A percentile compares a stretch with the other conserved stretches of the same genome.
phyloP scores from a whole-genome alignment of 176 grass and related monocot species.

The Bonia amplexicaulis region DNA sequence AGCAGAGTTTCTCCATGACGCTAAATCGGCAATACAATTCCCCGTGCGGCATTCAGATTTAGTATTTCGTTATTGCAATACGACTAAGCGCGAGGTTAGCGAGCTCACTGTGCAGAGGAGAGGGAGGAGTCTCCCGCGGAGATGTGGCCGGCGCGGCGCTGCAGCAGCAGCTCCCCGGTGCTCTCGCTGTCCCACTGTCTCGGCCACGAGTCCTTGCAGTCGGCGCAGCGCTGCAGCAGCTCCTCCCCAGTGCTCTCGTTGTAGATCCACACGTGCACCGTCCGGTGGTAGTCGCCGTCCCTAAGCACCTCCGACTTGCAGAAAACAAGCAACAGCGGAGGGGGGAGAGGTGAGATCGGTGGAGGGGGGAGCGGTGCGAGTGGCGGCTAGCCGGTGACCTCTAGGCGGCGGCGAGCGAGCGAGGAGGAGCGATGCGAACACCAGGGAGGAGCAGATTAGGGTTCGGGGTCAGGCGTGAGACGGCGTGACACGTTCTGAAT shows the following conservation, averaged over 20 bases:
- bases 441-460: too few species aligned
- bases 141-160: slow-evolving; percentile 78
- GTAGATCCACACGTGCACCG: slow-evolving; percentile 93
- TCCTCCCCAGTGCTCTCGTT: slow-evolving; percentile 77
- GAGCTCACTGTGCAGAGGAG: slow-evolving; percentile 61
- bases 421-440: too few species aligned
- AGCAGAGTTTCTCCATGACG: neutral
- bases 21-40: neutral
- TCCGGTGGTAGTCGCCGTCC: slow-evolving; percentile 79
- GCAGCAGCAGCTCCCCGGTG: slow-evolving; percentile 79
- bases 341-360: neutral
- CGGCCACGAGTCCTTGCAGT: slow-evolving; percentile 31
- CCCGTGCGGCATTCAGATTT: neutral
- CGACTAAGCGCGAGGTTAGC: neutral
- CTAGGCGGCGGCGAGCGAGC: too few species aligned
- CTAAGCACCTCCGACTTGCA: slow-evolving; percentile 66
- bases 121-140: slow-evolving; percentile 87
- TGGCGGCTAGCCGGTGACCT: too few species aligned
- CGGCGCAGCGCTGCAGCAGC: slow-evolving; percentile 74
- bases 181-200: slow-evolving; percentile 39
- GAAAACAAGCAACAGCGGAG: neutral
- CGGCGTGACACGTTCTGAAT: too few species aligned
- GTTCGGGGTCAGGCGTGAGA: too few species aligned
- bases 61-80: neutral
- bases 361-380: too few species aligned